Base-by-base conservation (phyloP, 2,329 filamentous ascomycete species). In the Aspergillus sp. region DNA sequence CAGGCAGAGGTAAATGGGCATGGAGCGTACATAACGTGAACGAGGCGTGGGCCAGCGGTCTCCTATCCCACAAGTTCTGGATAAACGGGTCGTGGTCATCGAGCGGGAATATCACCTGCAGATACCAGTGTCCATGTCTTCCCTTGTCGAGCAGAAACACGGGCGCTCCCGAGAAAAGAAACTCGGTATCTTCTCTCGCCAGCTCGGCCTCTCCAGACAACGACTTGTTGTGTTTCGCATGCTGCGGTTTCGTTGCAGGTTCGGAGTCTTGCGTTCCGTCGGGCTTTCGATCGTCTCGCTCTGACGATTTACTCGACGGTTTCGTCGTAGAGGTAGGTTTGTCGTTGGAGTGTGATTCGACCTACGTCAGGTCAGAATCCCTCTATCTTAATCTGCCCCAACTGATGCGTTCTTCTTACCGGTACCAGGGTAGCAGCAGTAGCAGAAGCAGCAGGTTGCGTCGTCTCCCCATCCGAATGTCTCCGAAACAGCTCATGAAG, bases 111-210 rank as follows among this genome's bases (percentile, higher is more conserved):
- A 80, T 73, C 1, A 77, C 73, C 56, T 80, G 76, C 9, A 77
- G 78, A 63, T 77, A 78, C 67, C 67, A 79, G 16, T 70, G 70
- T 22, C 70, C 69, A 58, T 76, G 68, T 42, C 70, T 72, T 16
- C 77, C 78, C 51, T 72, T 76, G 59, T 80, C 78, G n/a, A 79
- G 71, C 26, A 78, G 66, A 59, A 79, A 80, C 60, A 78, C 77
- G 5, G 78, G 78, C 0, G 77, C 76, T 1, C 78, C 78, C 1
- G 75, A 79, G 49, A 80, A 74, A 9, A 80, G 66, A 20, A 69
- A 66, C 56, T 76, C 75, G 47, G 78, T 63, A n/a, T 80, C 77
- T 36, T 73, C 68, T 47, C 72, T 73, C 0, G 69, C 73, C 24
- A 76, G 63, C 26, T 60, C 54, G 45, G 56, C 57, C 9, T 55